Conservation (phyloP, 495 filamentous ascomycete species). For the Aspergillus egyptiacus region DNA sequence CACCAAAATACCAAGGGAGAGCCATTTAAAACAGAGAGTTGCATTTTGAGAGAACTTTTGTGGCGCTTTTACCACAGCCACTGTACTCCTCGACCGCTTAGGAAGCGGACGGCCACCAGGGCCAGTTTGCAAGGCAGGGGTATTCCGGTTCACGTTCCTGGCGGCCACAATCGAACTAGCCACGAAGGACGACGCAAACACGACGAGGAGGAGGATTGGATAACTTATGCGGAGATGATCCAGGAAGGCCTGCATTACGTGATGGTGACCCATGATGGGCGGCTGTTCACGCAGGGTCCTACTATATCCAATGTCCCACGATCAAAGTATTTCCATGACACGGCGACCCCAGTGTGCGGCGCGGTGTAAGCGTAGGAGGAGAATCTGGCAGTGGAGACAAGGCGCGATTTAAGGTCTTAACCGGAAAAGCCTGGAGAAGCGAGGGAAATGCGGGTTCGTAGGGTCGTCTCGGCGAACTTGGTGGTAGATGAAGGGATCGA, state of each 20-base stretch:
- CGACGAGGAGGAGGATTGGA: conserved; percentile 59
- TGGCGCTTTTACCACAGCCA: conserved; percentile 25
- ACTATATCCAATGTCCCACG: conserved; percentile 14
- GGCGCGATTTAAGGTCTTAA: background rate
- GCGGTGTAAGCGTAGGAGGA: background rate
- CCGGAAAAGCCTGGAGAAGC: conserved; percentile 10
- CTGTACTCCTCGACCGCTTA: conserved; percentile 39
- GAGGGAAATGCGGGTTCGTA: conserved; percentile 3
- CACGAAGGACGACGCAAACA: conserved; percentile 63
- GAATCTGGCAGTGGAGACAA: background rate
- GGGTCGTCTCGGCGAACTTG: conserved; percentile 9
- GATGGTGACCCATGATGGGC: conserved; percentile 30
- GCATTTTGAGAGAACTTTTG: conserved; percentile 52
- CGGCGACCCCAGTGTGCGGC: conserved; percentile 15
- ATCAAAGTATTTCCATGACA: conserved; percentile 43
- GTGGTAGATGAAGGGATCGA: conserved; percentile 14
- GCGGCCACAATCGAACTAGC: conserved; percentile 54
- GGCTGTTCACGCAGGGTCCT: conserved; percentile 19
- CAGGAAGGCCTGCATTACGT: conserved; percentile 42
- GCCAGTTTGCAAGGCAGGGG: conserved; percentile 39
- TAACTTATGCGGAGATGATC: conserved; percentile 53
- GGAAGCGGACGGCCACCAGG: conserved; percentile 82
- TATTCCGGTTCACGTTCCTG: conserved; percentile 35
- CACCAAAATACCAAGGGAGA: conserved; percentile 58
- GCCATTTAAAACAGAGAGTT: conserved; percentile 66